phyloP scores from a whole-genome alignment of 371 early-diverging fungal species.

The Dichotomocladium elegans region DNA sequence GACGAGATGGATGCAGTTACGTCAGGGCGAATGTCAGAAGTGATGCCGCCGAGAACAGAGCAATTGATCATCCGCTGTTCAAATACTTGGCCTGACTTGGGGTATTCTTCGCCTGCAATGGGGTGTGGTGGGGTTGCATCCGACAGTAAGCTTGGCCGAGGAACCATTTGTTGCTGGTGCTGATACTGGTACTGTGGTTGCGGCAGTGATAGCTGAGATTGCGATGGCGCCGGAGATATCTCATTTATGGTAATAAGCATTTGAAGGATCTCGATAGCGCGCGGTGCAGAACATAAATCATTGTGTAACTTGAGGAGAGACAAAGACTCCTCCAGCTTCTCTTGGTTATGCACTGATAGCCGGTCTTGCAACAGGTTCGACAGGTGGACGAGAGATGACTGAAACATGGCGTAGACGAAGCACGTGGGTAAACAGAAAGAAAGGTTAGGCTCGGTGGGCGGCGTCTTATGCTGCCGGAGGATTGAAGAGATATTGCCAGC shows the following conservation, averaged over 20 bases:
- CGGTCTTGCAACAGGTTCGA: constrained; percentile 27
- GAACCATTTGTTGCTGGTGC: constrained; percentile 6
- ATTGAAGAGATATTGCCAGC: constrained; percentile 23
- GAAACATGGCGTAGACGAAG: constrained; percentile 48
- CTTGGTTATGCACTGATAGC: constrained; percentile 6
- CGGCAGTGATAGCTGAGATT: background rate
- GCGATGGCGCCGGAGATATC: background rate
- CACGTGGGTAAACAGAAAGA: constrained; percentile 38
- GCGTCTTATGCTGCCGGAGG: constrained; percentile 19
- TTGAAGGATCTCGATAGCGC: constrained; percentile 30
- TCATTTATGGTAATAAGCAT: constrained; percentile 29
- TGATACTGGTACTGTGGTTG: background rate
- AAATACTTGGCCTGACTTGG: constrained; percentile 28
- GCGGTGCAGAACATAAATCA: constrained; percentile 22
- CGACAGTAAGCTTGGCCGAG: background rate
- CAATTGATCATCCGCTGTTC: constrained; percentile 39
- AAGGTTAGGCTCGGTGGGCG: constrained; percentile 20
- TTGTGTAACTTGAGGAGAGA: constrained; percentile 20
- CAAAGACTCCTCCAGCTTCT: constrained; percentile 21
- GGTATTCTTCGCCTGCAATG: constrained; percentile 7
- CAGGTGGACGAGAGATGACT: constrained; percentile 32
- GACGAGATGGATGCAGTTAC: constrained; percentile 13
- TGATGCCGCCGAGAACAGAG: constrained; percentile 44
- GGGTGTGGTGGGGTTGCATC: background rate
- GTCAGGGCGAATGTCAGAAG: constrained; percentile 30